Base-by-base conservation (phyloP, 2,329 filamentous ascomycete genomes). In the Aspergillus neoniger region DNA sequence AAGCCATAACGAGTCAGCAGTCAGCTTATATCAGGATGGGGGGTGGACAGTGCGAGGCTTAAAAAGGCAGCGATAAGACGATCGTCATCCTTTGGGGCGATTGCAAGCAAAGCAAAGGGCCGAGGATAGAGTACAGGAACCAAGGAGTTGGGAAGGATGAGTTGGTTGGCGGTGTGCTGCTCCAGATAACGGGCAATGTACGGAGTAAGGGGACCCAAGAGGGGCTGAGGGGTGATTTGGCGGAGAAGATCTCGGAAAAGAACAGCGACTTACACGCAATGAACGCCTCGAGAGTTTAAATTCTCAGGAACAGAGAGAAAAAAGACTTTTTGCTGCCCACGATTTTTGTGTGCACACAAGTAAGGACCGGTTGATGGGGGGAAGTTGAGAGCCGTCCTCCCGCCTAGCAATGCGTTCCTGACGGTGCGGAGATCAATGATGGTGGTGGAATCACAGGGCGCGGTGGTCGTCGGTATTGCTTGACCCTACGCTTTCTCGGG, bases 171-270 rank as follows among this genome's bases (percentile, higher is more conserved):
- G 70, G 72, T 74, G 72, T 74, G 69, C 50, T 65, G 55, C 59
- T 63, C 65, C 55, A 47, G 63, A 65, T 59, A 65, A 57, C 54
- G 60, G 62, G 59, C 60, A 58, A 74, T 72, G 73, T 73, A 74
- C 74, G 72, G 75, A 73, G 65, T 69, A 74, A 75, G 72, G 75
- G 75, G 32, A 72, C 65, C 69, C 60, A 50, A 71, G 70, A 75
- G 74, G 65, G 74, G 72, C 67, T 74, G 74, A 73, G 72, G 72
- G 68, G 74, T 70, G 66, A 66, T 68, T 61, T 65, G 65, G 62
- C 67, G 67, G 65, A 68, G 67, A 65, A 65, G 69, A 69, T 67
- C 69, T 69, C 63, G 62, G 65, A 67, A 71, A 64, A 65, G 65
- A 60, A 63, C 55, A 58, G 61, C 61, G 57, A 74, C 73, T 73